Percentiles rank a stretch among this genome's conserved stretches.
Evolutionary conservation across 2,329 filamentous ascomycete species (phyloP).

Genomic region (Achaetomium macrosporum): DNA sequence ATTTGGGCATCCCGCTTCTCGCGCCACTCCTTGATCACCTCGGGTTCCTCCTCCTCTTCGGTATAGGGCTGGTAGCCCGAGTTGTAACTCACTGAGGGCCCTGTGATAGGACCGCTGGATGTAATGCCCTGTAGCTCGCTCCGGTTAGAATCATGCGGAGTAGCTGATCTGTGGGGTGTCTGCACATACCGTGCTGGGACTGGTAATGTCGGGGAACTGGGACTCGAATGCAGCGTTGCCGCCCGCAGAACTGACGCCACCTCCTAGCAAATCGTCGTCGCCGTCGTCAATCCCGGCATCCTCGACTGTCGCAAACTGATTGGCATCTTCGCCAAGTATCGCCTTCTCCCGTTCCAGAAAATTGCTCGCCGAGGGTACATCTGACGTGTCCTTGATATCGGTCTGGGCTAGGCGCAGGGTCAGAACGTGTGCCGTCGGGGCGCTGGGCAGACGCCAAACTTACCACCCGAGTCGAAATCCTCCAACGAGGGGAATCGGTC

Average conservation of each 20-base stretch:
- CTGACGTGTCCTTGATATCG: constrained; percentile 52
- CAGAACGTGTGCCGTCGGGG: constrained; percentile 10
- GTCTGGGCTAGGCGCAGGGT: constrained; percentile 54
- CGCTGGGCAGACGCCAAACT: constrained; percentile 21
- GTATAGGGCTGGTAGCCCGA: constrained; percentile 54
- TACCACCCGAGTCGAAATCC: constrained; percentile 65
- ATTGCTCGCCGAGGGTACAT: constrained; percentile 62
- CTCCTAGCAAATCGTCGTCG: constrained; percentile 68
- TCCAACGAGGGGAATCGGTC: constrained; percentile 75
- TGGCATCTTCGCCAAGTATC: constrained; percentile 83
- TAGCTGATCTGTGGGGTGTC: neutral
- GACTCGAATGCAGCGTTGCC: constrained; percentile 64
- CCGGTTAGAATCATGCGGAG: constrained; percentile 9
- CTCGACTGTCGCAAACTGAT: constrained; percentile 75
- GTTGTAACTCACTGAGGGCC: constrained; percentile 57
- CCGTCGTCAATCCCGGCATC: constrained; percentile 64
- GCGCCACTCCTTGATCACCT: constrained; percentile 88
- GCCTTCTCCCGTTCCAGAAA: constrained; percentile 92
- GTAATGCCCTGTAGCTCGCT: constrained; percentile 55
- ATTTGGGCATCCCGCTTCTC: constrained; percentile 80
- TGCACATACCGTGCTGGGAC: constrained; percentile 57
- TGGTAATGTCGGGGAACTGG: constrained; percentile 77
- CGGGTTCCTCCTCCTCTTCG: constrained; percentile 73
- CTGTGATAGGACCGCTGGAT: constrained; percentile 75
- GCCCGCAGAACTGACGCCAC: constrained; percentile 47